A percentile compares a stretch with the other conserved stretches of the same genome.
Evolutionary conservation across 805 yeast species (phyloP).

Genomic region (Pichia insulana): DNA sequence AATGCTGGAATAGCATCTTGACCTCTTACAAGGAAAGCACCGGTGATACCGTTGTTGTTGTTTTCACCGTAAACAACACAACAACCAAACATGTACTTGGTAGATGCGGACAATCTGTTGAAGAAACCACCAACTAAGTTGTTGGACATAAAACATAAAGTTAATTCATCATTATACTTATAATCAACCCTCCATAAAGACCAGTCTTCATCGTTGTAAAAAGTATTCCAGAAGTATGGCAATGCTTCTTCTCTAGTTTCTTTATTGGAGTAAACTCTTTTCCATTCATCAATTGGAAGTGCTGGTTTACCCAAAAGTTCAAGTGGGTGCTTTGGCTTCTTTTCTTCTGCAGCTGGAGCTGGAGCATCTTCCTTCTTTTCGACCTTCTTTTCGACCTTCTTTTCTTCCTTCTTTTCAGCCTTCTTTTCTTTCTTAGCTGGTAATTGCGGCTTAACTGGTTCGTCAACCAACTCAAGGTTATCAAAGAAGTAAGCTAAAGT

Average conservation of each 20-base stretch:
- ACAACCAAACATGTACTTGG: conserved; percentile 90
- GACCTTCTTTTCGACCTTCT: conserved; percentile 27
- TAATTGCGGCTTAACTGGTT: conserved; percentile 59
- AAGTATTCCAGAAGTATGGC: conserved; percentile 95
- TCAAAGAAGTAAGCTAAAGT: conserved; percentile 42
- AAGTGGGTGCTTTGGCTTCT: conserved; percentile 89
- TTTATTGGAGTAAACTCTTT: conserved; percentile 92
- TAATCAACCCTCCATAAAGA: conserved; percentile 91
- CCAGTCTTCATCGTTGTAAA: conserved; percentile 88
- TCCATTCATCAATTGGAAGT: conserved; percentile 82
- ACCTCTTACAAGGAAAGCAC: conserved; percentile 93
- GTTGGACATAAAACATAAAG: conserved; percentile 96
- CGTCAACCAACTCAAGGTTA: conserved; percentile 50
- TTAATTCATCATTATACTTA: conserved; percentile 97
- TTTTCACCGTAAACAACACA: conserved; percentile 96
- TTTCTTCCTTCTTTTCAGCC: conserved; percentile 34
- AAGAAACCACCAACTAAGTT: conserved; percentile 97
- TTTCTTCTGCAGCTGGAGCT: conserved; percentile 41
- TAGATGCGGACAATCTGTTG: conserved; percentile 85
- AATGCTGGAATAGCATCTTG: conserved; percentile 86
- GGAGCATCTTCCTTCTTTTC: conserved; percentile 16
- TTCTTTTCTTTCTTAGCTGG: conserved; percentile 62
- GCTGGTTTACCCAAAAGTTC: conserved; percentile 67
- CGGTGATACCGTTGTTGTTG: conserved; percentile 95
- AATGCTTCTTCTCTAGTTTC: conserved; percentile 90